A percentile compares a stretch with the other conserved stretches of the same genome.
Conservation (phyloP, 169 alveolate species). For the Besnoitia besnoiti region DNA sequence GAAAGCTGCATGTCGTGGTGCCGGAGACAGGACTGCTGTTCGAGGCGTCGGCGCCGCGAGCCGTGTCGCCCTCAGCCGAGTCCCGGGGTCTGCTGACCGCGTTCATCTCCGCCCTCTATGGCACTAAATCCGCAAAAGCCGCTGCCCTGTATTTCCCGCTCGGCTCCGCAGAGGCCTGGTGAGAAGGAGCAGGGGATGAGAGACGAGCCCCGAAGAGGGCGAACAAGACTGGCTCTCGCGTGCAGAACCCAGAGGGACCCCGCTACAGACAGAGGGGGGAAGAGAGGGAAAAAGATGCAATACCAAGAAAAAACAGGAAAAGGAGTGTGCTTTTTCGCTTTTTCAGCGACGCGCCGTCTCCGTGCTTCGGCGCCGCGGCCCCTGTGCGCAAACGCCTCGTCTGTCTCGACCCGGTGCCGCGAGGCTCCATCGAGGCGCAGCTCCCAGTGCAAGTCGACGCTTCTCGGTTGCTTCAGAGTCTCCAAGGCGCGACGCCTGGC, state of each 20-base stretch:
- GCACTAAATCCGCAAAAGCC: too few relatives aligned
- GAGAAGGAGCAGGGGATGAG: too few relatives aligned
- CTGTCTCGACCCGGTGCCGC: slow-evolving; percentile 2
- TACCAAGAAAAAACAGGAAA: too few relatives aligned
- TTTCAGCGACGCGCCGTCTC: background rate
- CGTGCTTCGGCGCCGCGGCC: background rate
- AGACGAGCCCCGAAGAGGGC: too few relatives aligned
- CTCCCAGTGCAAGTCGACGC: slow-evolving; percentile 17
- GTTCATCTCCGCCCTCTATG: too few relatives aligned
- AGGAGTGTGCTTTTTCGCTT: background rate
- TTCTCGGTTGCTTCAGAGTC: background rate
- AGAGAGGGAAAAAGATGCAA: too few relatives aligned
- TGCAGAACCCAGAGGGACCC: too few relatives aligned
- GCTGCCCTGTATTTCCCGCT: too few relatives aligned
- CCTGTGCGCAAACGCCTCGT: background rate
- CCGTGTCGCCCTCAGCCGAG: background rate
- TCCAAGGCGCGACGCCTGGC: background rate
- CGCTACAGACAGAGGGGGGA: too few relatives aligned
- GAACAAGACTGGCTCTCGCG: too few relatives aligned
- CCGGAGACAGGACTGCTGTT: background rate
- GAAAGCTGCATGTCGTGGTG: slow-evolving; percentile 14
- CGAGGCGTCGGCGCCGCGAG: background rate
- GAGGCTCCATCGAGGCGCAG: background rate
- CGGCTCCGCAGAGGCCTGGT: too few relatives aligned
- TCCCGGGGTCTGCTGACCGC: too few relatives aligned